phyloP scores from a whole-genome alignment of 179 eudicot species.

The Carnegiea gigantea region DNA sequence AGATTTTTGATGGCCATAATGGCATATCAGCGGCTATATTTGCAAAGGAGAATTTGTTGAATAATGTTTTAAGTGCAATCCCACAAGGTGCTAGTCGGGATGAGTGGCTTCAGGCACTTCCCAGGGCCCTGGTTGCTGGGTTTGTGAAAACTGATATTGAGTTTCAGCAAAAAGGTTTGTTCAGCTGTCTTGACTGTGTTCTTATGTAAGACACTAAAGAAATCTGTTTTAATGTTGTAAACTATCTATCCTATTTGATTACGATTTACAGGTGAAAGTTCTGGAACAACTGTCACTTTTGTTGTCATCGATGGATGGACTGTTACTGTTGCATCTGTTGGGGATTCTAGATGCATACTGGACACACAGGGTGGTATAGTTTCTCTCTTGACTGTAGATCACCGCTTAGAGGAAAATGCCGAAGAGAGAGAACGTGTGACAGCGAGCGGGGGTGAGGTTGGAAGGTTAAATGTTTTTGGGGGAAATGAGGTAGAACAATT shows the following conservation, averaged over 20 bases:
- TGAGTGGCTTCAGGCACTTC: conserved; percentile 79
- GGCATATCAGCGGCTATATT: conserved; percentile 82
- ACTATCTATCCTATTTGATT: conserved; percentile 5
- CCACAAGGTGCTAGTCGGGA: conserved; percentile 61
- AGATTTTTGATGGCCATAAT: conserved; percentile 89
- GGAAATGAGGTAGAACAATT: conserved; percentile 58
- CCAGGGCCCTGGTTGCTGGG: conserved; percentile 78
- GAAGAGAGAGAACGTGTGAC: conserved; percentile 83
- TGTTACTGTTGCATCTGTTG: conserved; percentile 84
- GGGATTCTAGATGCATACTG: conserved; percentile 84
- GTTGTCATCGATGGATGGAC: conserved; percentile 88
- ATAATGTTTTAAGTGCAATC: conserved; percentile 66
- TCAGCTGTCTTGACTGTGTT: not conserved
- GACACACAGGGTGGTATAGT: conserved; percentile 79
- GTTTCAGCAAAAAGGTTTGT: conserved; percentile 73
- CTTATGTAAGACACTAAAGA: not conserved
- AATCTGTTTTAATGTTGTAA: not conserved
- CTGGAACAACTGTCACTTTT: conserved; percentile 80
- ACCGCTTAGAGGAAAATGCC: conserved; percentile 72
- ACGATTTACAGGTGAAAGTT: conserved; percentile 57
- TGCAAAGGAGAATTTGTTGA: conserved; percentile 61
- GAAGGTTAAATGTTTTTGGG: conserved; percentile 66
- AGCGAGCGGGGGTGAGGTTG: conserved; percentile 85
- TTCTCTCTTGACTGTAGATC: conserved; percentile 75
- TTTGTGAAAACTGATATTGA: conserved; percentile 84